A percentile compares a stretch with the other conserved stretches of the same genome.
Conservation (phyloP, 2,329 filamentous ascomycete species). For the Cryoendolithus antarcticus region DNA sequence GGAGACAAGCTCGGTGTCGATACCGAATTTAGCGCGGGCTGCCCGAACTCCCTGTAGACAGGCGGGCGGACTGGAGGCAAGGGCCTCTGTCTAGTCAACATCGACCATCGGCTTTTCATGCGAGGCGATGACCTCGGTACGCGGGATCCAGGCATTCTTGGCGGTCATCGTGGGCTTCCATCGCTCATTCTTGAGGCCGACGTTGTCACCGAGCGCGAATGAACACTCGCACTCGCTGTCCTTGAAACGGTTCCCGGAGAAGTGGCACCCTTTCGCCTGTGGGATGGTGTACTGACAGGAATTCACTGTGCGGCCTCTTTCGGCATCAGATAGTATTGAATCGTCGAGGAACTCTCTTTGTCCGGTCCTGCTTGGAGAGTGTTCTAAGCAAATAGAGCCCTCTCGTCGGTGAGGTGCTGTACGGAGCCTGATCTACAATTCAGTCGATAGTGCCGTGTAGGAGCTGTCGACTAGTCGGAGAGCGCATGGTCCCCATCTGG, state of each 20-base stretch:
- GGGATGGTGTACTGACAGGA: no score
- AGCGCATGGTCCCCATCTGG: no score
- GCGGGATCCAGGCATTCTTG: conserved; percentile 91
- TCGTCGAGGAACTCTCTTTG: no score
- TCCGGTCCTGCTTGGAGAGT: no score
- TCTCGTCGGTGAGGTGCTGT: no score
- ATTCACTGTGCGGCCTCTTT: no score
- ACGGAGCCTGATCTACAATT: no score
- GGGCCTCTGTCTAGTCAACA: conserved; percentile 94
- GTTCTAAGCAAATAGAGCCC: no score
- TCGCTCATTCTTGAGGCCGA: conserved; percentile 91
- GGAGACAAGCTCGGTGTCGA: conserved; percentile 56
- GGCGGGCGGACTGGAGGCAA: conserved; percentile 79
- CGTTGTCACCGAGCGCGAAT: conserved; percentile 87
- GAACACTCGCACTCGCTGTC: conserved; percentile 99
- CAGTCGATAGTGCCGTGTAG: no score
- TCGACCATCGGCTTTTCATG: conserved; percentile 43
- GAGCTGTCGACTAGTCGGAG: no score
- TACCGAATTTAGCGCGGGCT: conserved; percentile 90
- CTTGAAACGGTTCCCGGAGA: conserved; percentile 53
- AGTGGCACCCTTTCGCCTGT: no score
- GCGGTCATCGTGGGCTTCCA: conserved; percentile 94
- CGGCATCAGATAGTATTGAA: no score
- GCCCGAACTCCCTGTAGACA: conserved; percentile 75
- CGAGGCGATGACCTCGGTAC: conserved; percentile 62